Base-by-base conservation (phyloP, 345 rosid species). In the Ceriops tagal region DNA sequence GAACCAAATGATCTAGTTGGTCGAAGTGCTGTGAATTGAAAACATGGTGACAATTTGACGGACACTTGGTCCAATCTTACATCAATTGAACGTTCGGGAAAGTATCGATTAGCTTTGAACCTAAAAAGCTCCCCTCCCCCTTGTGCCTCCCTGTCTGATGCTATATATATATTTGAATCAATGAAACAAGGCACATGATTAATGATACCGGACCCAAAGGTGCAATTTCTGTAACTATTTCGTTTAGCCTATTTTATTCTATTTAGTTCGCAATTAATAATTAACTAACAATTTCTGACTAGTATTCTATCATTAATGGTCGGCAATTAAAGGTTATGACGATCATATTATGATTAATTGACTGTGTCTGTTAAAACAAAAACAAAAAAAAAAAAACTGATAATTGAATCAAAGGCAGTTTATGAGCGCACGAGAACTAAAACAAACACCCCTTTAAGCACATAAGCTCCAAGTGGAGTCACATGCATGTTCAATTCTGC, bases 381-480 rank as follows among this genome's bases (percentile, higher is more conserved):
- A 28, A 28, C 1, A 1, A 28, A 39, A 43, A 13, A 43, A 43
- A 43, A 15, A 3, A 43, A 13, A 43, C 3, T 37, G 13, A 9
- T 37, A 37, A 37, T 34, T 34, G 35, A 34, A 34, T 34, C 6
- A 6, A 37, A 37, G 43, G 43, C 43, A 43, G 15, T 13, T 43
- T 43, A 43, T 11, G 16, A 43, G 3, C 13, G 47, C 47, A 13
- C 18, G 13, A 43, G 5, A 43, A 11, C 49, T 43, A 43, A 11
- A 13, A 13, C 19, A 15, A 43, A 43, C 18, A 43, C 16, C 46
- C 46, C 2, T 39, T 83, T 79, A 80, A 80, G 83, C 78, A 77
- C 67, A 49, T 68, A 83, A 86, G 82, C 81, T 26, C 64, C 76
- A 80, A 59, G 69, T 59, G 70, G 74, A 70, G 72, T 81, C 85